Evolutionary conservation across 108 stramenopile genomes (phyloP), one percentile per base, ranked within the genome.

Genomic region (Nannochloropsis salina): DNA sequence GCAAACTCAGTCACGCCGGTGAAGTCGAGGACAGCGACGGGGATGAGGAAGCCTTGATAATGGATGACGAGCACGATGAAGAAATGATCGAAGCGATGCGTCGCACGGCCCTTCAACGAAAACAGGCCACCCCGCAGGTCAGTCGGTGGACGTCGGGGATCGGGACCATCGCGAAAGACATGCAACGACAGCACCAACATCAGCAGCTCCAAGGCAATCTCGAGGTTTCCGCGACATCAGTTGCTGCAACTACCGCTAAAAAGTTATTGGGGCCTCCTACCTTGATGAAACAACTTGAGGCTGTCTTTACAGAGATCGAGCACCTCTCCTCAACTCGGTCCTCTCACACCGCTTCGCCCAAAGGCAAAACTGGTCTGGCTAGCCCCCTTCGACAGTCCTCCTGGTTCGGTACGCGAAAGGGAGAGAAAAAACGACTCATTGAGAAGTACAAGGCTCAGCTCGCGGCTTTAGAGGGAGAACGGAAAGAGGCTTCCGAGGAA

Each of bases 371-470:
- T 8, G 20, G 15, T n/a, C 61, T n/a, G 15, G 20, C 8, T 15
- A 74, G 61, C 61, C 61, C 61, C 20, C 15, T n/a, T 15, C 61
- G 61, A n/a, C 15, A 74, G 8, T 15, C n/a, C 20, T n/a, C 61
- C 6, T 74, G 15, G 61, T 74, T 74, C 3, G n/a, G 61, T 74
- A 15, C 20, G 61, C 15, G n/a, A n/a, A 74, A 15, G 2, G 61
- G 61, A 0, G 61, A 74, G 61, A 74, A 74, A n/a, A 74, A 74
- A n/a, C 61, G 61, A 15, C n/a, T 74, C 15, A 74, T 74, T 2
- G 61, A 74, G n/a, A 74, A 74, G n/a, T 74, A 74, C 61, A 74
- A 74, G 61, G 61, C 61, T 15, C 61, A 74, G 4, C 61, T 74
- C 61, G 20, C n/a, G 61, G n/a, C 61, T 15, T 6, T 74, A 6